A percentile compares a stretch with the other conserved stretches of the same genome.
These are phyloP conservation scores for Lachnellula cervina DNA, from an alignment of 2,329 filamentous ascomycete genomes.

Conservation along the genomic window DNA sequence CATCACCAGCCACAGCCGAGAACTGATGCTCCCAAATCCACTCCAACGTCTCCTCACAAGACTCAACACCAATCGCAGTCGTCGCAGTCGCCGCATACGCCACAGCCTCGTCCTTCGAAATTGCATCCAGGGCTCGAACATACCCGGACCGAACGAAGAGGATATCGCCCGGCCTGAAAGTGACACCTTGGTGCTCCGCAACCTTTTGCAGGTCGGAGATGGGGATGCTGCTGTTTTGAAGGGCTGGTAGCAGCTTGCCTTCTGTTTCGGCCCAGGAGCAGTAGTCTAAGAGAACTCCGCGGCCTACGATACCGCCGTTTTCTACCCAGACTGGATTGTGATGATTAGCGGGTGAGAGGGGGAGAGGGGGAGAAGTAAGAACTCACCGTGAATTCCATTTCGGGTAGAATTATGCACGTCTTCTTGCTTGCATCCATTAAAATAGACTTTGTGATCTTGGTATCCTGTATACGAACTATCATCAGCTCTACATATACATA, in stretches of 20 bases:
- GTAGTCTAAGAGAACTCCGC: constrained; percentile 50
- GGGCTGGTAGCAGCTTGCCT: constrained; percentile 20
- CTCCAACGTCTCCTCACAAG: constrained; percentile 28
- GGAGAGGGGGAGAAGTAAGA: background rate
- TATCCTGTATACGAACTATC: constrained; percentile 21
- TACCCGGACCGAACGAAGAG: constrained; percentile 38
- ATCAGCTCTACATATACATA: background rate
- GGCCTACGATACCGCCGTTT: constrained; percentile 44
- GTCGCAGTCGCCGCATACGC: constrained; percentile 22
- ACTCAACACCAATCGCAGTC: constrained; percentile 35
- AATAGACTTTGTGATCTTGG: constrained; percentile 30
- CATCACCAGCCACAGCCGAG: constrained; percentile 41
- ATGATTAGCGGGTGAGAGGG: background rate
- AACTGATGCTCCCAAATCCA: constrained; percentile 46
- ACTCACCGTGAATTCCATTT: constrained; percentile 25
- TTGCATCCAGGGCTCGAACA: constrained; percentile 29
- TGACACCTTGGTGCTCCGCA: constrained; percentile 30
- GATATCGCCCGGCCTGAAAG: constrained; percentile 35
- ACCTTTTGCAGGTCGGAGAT: constrained; percentile 32
- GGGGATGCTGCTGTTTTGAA: constrained; percentile 11
- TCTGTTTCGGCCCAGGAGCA: constrained; percentile 52
- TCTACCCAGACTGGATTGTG: constrained; percentile 33
- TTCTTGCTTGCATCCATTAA: constrained; percentile 31
- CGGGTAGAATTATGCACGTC: constrained; percentile 19
- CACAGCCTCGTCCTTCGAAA: constrained; percentile 20